phyloP scores from a whole-genome alignment of 202 grass and related monocot species.

The Hordeum pubiflorum region DNA sequence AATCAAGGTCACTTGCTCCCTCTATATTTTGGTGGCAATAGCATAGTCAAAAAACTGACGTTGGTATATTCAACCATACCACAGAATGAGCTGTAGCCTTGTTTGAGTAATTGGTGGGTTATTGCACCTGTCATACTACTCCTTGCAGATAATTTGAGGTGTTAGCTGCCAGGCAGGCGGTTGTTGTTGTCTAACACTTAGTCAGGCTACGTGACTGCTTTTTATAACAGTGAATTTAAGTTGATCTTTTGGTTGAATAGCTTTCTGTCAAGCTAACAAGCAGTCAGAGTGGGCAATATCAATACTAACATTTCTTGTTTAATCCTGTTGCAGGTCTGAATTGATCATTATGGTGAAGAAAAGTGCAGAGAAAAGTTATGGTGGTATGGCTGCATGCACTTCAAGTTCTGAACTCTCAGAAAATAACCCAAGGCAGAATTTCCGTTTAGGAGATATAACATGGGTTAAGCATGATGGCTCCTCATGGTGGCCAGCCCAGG shows the following conservation, averaged over 20 bases:
- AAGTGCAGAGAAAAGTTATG: constrained; percentile 12
- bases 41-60: not conserved
- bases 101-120: not conserved
- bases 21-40: not conserved
- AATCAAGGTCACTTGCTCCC: not conserved
- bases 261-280: not conserved
- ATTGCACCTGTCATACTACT: not conserved
- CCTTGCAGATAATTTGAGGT: not conserved
- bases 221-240: not conserved
- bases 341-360: constrained; percentile 23
- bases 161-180: not conserved
- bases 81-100: not conserved
- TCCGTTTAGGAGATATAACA: constrained; percentile 59
- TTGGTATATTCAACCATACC: not conserved
- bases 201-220: not conserved
- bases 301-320: not conserved
- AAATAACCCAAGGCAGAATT: constrained; percentile 32
- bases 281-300: not conserved
- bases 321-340: constrained; percentile 15
- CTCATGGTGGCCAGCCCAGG: constrained; percentile 96
- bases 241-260: constrained; percentile 1
- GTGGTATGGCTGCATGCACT: not conserved
- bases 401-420: constrained; percentile 3
- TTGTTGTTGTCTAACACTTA: not conserved
- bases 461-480: constrained; percentile 57